Base-by-base conservation (phyloP, 192 early-diverging fungal species). In the Linnemannia exigua region DNA sequence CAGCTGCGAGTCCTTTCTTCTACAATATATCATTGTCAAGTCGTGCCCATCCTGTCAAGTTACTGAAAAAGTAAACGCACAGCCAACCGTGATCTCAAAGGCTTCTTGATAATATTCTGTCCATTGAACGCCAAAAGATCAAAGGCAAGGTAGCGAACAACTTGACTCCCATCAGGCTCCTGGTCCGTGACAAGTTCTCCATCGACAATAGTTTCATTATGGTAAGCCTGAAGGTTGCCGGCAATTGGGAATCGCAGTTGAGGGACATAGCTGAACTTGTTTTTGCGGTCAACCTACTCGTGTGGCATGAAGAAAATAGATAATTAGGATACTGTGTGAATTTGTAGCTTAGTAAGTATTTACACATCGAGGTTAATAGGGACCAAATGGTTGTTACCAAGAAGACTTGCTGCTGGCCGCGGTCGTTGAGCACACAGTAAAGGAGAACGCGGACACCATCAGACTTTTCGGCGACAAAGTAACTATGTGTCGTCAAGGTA, bases 101-200 rank as follows among this genome's bases (percentile, higher is more conserved):
- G 84, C 38, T 91, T 89, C 0, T 88, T 67, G 31, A 94, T 92
- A 46, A 96, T 79, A 66, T 84, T 89, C 33, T 90, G 77, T 17
- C 93, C 93, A 36, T 85, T 81, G 36, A 92, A 84, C 0, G 90
- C 90, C 25, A 99, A 83, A 41, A 93, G 92, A 77, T 98, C 98
- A 80, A 98, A 97, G 0, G 89, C 87, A 16, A 95, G 81, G 52
- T 94, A 90, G 12, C 87, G 86, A 63, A 93, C 70, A 38, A 86
- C 76, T 1, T 73, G 67, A 12, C 76, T 70, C 31, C 95, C 94
- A 81, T 95, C 91, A 0, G 77, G 70, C 63, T 96, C 91, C 1
- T 71, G 74, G 79, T 98, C 97, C 5, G 95, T 83, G 15, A 99
- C 96, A 61, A 99, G 89, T 87, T 99, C 98, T 2, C 96, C 97